phyloP scores from a whole-genome alignment of 179 eudicot species.

The Pouteria campechiana region DNA sequence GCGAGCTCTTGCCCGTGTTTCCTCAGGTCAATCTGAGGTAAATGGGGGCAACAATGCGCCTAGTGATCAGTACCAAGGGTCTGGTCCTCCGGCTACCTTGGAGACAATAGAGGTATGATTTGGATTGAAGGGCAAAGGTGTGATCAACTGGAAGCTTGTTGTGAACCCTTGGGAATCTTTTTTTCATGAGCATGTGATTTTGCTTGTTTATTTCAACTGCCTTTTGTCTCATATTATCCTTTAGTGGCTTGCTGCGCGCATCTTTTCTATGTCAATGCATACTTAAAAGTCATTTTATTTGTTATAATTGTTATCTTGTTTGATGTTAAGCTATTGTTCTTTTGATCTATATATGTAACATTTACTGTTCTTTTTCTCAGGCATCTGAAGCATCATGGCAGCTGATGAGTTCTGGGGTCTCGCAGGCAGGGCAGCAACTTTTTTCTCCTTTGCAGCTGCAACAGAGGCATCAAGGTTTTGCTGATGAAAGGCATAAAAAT shows the following conservation, averaged over 20 bases:
- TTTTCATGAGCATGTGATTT: no score
- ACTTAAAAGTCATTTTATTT: no score
- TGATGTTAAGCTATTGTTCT: no score
- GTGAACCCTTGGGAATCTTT: no score
- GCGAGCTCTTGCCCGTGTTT: conserved; percentile 55
- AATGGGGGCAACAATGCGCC: conserved; percentile 45
- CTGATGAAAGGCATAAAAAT: conserved; percentile 51
- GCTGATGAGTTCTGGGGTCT: conserved; percentile 35
- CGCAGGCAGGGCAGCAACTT: conserved; percentile 32
- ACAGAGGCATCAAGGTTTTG: conserved; percentile 28
- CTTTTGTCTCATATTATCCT: no score
- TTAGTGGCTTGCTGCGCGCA: no score
- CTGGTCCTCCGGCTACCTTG: conserved; percentile 22
- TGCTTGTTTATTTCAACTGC: no score
- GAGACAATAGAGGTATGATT: conserved; percentile 35
- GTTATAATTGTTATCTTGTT: background rate
- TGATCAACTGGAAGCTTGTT: no score
- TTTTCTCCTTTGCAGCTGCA: conserved; percentile 50
- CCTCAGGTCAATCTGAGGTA: conserved; percentile 33
- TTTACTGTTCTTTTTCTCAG: conserved; percentile 5
- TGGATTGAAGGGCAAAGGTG: no score
- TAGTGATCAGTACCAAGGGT: conserved; percentile 48
- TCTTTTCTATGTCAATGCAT: no score
- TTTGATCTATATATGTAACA: no score
- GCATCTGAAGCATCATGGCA: conserved; percentile 19